Evolutionary conservation across 2,329 filamentous ascomycete genomes (phyloP).

Genomic region (Coleophoma eucalyptorum): DNA sequence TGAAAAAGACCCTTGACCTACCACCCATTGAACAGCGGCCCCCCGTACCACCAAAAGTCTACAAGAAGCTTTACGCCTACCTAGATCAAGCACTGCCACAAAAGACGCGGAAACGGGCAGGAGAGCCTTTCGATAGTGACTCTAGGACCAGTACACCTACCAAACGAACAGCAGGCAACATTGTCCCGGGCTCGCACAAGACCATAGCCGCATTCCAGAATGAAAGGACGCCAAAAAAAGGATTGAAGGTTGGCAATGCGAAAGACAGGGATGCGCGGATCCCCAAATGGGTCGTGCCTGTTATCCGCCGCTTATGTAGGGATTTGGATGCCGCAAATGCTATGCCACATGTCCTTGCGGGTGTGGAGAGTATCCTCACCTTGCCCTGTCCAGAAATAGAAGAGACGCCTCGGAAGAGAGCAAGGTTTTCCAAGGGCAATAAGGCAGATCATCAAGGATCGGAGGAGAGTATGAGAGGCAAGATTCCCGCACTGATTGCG

Average conservation of each 20-base stretch:
- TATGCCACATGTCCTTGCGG: slow-evolving; percentile 70
- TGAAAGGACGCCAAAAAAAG: slow-evolving; percentile 21
- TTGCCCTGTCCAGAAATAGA: slow-evolving; percentile 17
- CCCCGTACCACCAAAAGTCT: slow-evolving; percentile 74
- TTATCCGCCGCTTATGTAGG: slow-evolving; percentile 62
- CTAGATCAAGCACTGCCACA: slow-evolving; percentile 49
- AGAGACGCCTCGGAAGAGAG: slow-evolving; percentile 1
- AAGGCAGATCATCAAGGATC: slow-evolving; percentile 1
- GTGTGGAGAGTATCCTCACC: slow-evolving; percentile 51
- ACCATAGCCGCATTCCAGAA: slow-evolving; percentile 32
- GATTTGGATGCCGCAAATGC: slow-evolving; percentile 57
- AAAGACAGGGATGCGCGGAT: slow-evolving; percentile 25
- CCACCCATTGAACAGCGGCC: slow-evolving; percentile 73
- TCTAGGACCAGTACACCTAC: background rate
- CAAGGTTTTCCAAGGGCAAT: slow-evolving; percentile 5
- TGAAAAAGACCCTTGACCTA: slow-evolving; percentile 73
- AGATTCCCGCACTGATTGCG: slow-evolving; percentile 52
- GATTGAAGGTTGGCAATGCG: slow-evolving; percentile 13
- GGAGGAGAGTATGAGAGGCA: slow-evolving; percentile 36
- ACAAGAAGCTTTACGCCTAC: slow-evolving; percentile 79
- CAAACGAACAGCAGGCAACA: slow-evolving; percentile 14
- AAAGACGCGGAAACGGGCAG: no score
- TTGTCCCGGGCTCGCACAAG: slow-evolving; percentile 18
- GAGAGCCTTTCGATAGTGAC: no score
- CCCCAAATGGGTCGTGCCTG: slow-evolving; percentile 66